These are phyloP conservation scores for Albizia julibrissin DNA, from an alignment of 306 rosid species.

Conservation along the genomic window DNA sequence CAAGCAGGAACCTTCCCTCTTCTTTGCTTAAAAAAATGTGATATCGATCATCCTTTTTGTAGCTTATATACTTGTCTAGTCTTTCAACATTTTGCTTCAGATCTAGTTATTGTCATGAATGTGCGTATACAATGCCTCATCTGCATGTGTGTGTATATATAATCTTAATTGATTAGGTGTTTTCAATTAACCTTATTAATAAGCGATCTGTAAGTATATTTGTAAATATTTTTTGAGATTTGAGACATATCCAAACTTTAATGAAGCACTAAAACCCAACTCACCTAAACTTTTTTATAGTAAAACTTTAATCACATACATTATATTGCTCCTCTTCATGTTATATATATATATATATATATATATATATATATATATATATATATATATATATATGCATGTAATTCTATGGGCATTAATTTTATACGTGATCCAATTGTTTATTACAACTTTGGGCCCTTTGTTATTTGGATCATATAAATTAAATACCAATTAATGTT, in stretches of 20 bases:
- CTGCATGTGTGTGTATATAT: not conserved
- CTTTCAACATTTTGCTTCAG: conserved; percentile 19
- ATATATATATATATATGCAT: no score
- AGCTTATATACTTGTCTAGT: conserved; percentile 42
- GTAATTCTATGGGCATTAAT: not conserved
- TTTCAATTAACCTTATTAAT: not conserved
- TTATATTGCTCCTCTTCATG: conserved; percentile 7
- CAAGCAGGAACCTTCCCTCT: conserved; percentile 55
- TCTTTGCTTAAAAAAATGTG: not conserved
- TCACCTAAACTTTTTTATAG: no score
- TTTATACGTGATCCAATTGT: not conserved
- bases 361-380: no score
- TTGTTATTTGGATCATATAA: conserved; percentile 17
- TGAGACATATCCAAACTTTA: no score
- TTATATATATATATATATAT: not conserved
- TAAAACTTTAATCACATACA: not conserved
- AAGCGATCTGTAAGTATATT: no score
- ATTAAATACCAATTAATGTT: not conserved
- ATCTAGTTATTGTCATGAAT: conserved; percentile 14
- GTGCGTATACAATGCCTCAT: not conserved
- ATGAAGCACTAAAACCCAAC: no score
- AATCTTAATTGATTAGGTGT: conserved; percentile 1
- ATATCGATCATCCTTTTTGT: conserved; percentile 32
- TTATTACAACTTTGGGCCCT: not conserved
- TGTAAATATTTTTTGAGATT: no score